Conservation (phyloP, 139 green algal species). For the Tetraselmis striata region DNA sequence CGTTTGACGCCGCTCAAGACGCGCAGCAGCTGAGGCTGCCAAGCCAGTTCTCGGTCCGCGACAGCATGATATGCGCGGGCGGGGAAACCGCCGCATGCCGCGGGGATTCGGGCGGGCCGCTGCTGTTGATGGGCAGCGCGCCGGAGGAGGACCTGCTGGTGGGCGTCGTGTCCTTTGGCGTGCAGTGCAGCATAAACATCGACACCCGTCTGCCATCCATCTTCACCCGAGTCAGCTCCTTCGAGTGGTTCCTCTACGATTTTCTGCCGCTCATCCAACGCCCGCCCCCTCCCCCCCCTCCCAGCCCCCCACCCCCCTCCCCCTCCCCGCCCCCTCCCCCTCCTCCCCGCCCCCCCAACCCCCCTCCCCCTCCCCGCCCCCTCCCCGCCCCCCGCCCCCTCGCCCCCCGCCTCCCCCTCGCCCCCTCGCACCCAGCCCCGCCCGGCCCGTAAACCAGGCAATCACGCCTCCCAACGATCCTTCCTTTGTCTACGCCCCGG, state of each 20-base stretch:
- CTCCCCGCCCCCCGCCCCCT: background rate
- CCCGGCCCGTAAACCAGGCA: too few relatives aligned
- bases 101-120: background rate
- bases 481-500: too few relatives aligned
- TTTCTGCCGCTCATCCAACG: background rate
- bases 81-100: background rate
- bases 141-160: background rate
- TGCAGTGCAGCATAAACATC: background rate
- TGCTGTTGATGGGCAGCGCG: background rate
- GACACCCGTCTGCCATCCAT: background rate
- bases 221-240: background rate
- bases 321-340: too few relatives aligned
- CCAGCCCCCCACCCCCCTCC: too few relatives aligned
- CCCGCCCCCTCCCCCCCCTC: background rate
- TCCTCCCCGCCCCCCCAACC: background rate
- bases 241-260: background rate
- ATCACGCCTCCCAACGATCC: too few relatives aligned
- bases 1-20: background rate
- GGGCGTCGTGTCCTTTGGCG: background rate
- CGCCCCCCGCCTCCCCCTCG: background rate
- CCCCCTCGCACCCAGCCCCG: too few relatives aligned
- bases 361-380: background rate
- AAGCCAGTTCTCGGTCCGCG: background rate
- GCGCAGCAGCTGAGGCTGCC: background rate
- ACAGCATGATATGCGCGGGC: background rate